Evolutionary conservation across 2,329 filamentous ascomycete genomes (phyloP).

Genomic region (Ceratocystis cubensis): DNA sequence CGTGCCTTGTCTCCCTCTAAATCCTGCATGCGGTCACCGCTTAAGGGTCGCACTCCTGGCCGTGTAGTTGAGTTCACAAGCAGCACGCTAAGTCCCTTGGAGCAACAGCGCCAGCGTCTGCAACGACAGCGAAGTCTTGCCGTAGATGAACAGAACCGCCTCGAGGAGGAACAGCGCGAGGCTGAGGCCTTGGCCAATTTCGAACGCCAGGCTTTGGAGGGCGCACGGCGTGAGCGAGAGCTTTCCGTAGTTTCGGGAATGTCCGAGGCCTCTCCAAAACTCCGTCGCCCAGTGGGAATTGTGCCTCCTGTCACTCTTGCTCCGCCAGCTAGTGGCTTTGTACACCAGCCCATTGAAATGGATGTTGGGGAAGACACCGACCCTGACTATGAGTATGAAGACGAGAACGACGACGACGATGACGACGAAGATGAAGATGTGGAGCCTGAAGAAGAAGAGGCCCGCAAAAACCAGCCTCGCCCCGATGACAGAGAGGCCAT

Average conservation of each 20-base stretch:
- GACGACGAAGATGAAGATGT: background rate
- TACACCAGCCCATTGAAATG: constrained; percentile 17
- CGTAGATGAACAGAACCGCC: background rate
- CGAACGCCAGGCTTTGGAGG: constrained; percentile 19
- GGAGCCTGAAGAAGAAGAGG: constrained; percentile 11
- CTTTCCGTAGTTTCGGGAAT: constrained; percentile 7
- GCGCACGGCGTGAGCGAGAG: constrained; percentile 20
- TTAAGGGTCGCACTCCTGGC: constrained; percentile 46
- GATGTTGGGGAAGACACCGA: constrained; percentile 16
- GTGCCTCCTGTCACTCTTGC: constrained; percentile 16
- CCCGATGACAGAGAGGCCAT: background rate
- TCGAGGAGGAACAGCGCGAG: constrained; percentile 5
- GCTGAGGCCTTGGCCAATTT: constrained; percentile 14
- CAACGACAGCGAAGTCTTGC: constrained; percentile 13
- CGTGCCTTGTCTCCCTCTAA: constrained; percentile 44
- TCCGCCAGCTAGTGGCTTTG: constrained; percentile 17
- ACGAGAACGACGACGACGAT: constrained; percentile 6
- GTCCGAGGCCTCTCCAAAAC: background rate
- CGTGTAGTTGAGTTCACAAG: constrained; percentile 47
- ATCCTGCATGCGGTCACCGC: constrained; percentile 43
- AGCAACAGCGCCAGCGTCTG: constrained; percentile 28
- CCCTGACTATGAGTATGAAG: constrained; percentile 15
- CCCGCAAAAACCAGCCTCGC: background rate
- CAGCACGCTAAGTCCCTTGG: constrained; percentile 36
- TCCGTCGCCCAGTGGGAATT: constrained; percentile 11